Evolutionary conservation across 2,329 filamentous ascomycete genomes (phyloP), one percentile per base, ranked within the genome.

Genomic region (Diaporthe vexans): DNA sequence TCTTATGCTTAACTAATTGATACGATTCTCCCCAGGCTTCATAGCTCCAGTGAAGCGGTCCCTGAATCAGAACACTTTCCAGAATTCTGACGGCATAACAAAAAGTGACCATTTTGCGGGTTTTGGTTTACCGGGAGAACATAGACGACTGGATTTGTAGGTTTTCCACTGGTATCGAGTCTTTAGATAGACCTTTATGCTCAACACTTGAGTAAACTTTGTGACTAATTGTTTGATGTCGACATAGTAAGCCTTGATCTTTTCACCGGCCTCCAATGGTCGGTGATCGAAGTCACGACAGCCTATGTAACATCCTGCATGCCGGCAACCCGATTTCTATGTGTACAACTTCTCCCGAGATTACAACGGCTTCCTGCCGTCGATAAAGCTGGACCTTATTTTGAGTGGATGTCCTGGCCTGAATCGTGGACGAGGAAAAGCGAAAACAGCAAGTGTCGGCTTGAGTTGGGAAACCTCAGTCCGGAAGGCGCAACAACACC

Each of bases 271-370:
- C 59, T 65, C 40, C 26, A 65, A 35, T 65, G 59, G 59, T 65
- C 59, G 33, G 59, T 65, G 3, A 35, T 65, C 9, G 59, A 65
- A 65, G 40, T 65, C 17, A 65, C 59, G 33, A 65, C 59, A 35
- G 59, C 59, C 59, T 65, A 65, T 21, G 40, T 65, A 8, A 46
- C 48, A 33, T 48, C 43, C 19, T 65, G 59, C 59, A 65, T 65
- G 59, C 59, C 59, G 5, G 59, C 59, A 33, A 51, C 59, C 17
- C 40, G 59, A 2, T 65, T 65, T 26, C 15, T 65, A 35, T 65
- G 48, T 35, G 26, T 51, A 15, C 59, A 65, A 9, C 59, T 65
- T n/a, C 43, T 51, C 26, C 59, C 59, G 13, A 33, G 9, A n/a
- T 4, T 65, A 15, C 26, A 8, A 24, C 8, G 26, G 11, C 26